Conservation (phyloP, 169 alveolate genomes). For the Cryptosporidium parvum region DNA sequence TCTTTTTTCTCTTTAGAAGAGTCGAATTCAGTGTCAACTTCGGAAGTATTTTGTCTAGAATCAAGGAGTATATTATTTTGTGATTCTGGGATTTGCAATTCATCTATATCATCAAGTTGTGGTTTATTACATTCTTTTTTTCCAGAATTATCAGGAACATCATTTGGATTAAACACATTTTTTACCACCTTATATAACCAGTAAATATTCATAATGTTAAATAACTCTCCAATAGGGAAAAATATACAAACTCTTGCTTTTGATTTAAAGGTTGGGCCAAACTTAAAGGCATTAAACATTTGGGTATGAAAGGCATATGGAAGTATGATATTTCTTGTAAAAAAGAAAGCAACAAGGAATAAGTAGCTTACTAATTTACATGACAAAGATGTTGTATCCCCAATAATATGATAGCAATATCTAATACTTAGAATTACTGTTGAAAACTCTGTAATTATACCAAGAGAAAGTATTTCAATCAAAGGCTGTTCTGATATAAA, state of each 20-base stretch:
- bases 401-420: constrained; percentile 64
- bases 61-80: constrained; percentile 36
- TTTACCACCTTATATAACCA: constrained; percentile 62
- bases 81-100: constrained; percentile 43
- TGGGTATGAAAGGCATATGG: constrained; percentile 39
- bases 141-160: constrained; percentile 10
- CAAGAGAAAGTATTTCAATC: constrained; percentile 49
- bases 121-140: constrained; percentile 22
- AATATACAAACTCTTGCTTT: constrained; percentile 10
- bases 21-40: background rate
- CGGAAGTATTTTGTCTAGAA: constrained; percentile 12
- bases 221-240: constrained; percentile 62
- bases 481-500: constrained; percentile 52
- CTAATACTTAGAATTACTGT: constrained; percentile 58
- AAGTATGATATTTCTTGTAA: constrained; percentile 55
- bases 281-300: constrained; percentile 31
- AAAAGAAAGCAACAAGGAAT: constrained; percentile 50
- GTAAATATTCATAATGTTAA: constrained; percentile 50
- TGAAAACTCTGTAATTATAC: constrained; percentile 63
- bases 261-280: constrained; percentile 49
- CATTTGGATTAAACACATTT: constrained; percentile 62
- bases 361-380: constrained; percentile 51
- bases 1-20: background rate
- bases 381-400: constrained; percentile 41
- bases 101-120: constrained; percentile 46